These are phyloP conservation scores for Earliella scabrosa DNA, from an alignment of 1,284 basidiomycete species.

Conservation along the genomic window DNA sequence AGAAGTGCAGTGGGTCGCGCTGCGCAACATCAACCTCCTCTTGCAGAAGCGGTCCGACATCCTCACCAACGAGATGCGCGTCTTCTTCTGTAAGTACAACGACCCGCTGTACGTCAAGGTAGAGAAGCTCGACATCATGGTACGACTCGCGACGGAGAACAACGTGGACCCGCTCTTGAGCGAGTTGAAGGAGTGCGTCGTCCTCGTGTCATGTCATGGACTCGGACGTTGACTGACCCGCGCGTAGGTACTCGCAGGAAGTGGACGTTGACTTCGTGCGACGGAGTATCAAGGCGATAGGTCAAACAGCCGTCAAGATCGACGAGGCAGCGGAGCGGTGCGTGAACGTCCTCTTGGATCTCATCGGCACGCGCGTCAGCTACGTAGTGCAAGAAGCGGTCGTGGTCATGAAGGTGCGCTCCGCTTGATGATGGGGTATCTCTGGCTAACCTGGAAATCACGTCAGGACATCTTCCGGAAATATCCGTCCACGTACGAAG, in stretches of 20 bases:
- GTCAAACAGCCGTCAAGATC: conserved; percentile 96
- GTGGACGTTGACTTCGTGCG: conserved; percentile 99
- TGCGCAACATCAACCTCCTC: conserved; percentile 96
- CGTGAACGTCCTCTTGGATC: conserved; percentile 89
- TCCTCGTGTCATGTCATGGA: too few relatives aligned
- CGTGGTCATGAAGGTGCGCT: conserved; percentile 99
- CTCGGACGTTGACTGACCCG: neutral
- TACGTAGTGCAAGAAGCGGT: conserved; percentile 99
- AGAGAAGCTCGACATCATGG: conserved; percentile 99
- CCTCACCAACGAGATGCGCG: conserved; percentile 94
- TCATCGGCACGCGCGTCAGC: conserved; percentile 92
- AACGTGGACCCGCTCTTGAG: conserved; percentile 95
- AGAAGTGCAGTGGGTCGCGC: conserved; percentile 95
- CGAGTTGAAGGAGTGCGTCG: conserved; percentile 86
- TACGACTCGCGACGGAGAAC: conserved; percentile 87
- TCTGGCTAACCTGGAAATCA: neutral
- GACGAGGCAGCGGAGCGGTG: conserved; percentile 92
- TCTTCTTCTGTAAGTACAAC: conserved; percentile 99
- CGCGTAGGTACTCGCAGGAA: conserved; percentile 87
- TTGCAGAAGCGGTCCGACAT: conserved; percentile 92
- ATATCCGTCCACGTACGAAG: conserved; percentile 98
- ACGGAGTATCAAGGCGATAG: conserved; percentile 93
- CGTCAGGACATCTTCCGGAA: conserved; percentile 98
- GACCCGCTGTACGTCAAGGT: conserved; percentile 98
- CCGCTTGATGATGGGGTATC: too few relatives aligned